phyloP scores from a whole-genome alignment of 768 basidiomycete species.

The Polyporus arcularius region DNA sequence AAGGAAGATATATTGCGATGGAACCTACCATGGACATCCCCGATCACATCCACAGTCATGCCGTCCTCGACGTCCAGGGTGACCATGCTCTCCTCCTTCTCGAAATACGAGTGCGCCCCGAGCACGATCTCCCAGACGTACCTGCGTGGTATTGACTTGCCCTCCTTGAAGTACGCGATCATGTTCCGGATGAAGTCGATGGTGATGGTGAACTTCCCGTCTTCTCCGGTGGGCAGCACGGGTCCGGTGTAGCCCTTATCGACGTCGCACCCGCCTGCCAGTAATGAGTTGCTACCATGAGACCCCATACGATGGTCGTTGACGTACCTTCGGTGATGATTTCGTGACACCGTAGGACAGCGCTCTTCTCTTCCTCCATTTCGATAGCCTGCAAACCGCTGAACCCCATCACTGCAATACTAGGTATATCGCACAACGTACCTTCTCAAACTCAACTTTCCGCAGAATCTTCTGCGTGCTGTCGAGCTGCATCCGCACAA shows the following conservation, averaged over 20 bases:
- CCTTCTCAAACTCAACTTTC: slow-evolving; percentile 92
- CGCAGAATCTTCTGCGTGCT: slow-evolving; percentile 91
- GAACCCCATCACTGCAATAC: not conserved
- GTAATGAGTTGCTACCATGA: not conserved
- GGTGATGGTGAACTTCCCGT: slow-evolving; percentile 74
- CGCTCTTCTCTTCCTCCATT: slow-evolving; percentile 82
- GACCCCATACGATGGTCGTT: not conserved
- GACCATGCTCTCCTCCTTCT: slow-evolving; percentile 80
- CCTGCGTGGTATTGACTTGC: slow-evolving; percentile 87
- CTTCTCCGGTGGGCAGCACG: slow-evolving; percentile 53
- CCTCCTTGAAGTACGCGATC: slow-evolving; percentile 91
- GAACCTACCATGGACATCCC: slow-evolving; percentile 85
- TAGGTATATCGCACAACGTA: slow-evolving; percentile 26
- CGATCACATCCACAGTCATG: slow-evolving; percentile 88
- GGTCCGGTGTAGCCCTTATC: slow-evolving; percentile 80
- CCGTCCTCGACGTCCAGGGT: slow-evolving; percentile 74
- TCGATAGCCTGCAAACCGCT: slow-evolving; percentile 73
- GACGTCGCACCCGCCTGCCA: slow-evolving; percentile 75
- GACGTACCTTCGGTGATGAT: slow-evolving; percentile 75
- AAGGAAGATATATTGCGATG: not conserved
- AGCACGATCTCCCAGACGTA: slow-evolving; percentile 96
- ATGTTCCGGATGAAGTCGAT: slow-evolving; percentile 79
- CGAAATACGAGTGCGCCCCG: slow-evolving; percentile 76
- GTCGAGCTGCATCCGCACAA: slow-evolving; percentile 76
- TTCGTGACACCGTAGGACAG: slow-evolving; percentile 72